Conservation (phyloP, 2,329 filamentous ascomycete species). For the Lanzia echinophila region DNA sequence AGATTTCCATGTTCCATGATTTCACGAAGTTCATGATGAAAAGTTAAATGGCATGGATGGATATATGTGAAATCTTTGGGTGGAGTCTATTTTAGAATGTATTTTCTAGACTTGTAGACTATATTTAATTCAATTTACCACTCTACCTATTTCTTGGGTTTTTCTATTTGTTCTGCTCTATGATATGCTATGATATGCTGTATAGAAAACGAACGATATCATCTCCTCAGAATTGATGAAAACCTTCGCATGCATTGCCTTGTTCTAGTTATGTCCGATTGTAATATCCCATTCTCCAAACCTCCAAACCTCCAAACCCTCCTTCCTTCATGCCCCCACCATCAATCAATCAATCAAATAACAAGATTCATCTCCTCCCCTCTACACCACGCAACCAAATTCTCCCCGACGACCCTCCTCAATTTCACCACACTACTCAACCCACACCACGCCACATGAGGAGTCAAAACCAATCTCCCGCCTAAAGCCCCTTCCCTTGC, state of each 20-base stretch:
- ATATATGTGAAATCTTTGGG: too few species aligned
- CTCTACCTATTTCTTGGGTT: background rate
- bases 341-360: background rate
- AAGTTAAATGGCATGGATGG: too few species aligned
- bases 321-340: background rate
- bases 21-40: too few species aligned
- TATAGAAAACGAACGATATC: too few species aligned
- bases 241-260: too few species aligned
- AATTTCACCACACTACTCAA: conserved; percentile 41
- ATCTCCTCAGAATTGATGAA: too few species aligned
- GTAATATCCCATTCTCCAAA: background rate
- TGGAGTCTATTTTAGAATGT: background rate
- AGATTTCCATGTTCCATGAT: background rate
- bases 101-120: background rate
- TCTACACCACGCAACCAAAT: conserved; percentile 39
- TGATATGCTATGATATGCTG: too few species aligned
- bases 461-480: conserved; percentile 44
- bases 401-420: conserved; percentile 37
- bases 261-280: too few species aligned
- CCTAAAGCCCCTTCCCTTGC: conserved; percentile 24
- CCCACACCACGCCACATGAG: conserved; percentile 49
- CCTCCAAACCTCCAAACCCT: background rate
- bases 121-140: background rate
- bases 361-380: conserved; percentile 25
- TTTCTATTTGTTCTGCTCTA: background rate